Evolutionary conservation across 495 filamentous ascomycete species (phyloP).

Genomic region (Lasiosphaeris hirsuta): DNA sequence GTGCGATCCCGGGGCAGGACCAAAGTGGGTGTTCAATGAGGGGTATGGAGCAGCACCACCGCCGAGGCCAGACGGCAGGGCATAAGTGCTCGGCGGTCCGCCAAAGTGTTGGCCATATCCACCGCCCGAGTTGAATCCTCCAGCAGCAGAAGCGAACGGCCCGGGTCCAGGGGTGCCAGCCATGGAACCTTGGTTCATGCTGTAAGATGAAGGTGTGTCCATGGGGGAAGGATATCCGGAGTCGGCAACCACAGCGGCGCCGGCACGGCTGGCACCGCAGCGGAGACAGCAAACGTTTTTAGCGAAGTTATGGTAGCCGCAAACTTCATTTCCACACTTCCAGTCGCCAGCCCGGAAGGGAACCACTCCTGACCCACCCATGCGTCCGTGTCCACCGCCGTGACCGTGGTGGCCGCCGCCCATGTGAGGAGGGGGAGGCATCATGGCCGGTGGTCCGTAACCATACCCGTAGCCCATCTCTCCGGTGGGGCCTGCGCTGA

Average conservation of each 20-base stretch:
- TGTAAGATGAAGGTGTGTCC: slow-evolving; percentile 77
- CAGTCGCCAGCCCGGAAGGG: slow-evolving; percentile 98
- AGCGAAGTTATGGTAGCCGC: slow-evolving; percentile 97
- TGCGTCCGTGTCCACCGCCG: slow-evolving; percentile 65
- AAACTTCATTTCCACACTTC: slow-evolving; percentile 98
- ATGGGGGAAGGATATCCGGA: slow-evolving; percentile 88
- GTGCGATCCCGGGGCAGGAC: slow-evolving; percentile 66
- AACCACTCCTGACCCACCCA: slow-evolving; percentile 82
- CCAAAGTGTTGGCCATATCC: slow-evolving; percentile 88
- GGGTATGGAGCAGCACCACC: slow-evolving; percentile 77
- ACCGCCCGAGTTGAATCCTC: slow-evolving; percentile 66
- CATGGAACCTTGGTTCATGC: slow-evolving; percentile 75
- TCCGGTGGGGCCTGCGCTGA: slow-evolving; percentile 68
- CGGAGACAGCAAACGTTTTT: slow-evolving; percentile 98
- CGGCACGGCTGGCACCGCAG: slow-evolving; percentile 90
- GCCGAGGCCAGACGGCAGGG: slow-evolving; percentile 83
- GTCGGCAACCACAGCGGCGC: slow-evolving; percentile 89
- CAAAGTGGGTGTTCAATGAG: slow-evolving; percentile 74
- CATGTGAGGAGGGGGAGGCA: slow-evolving; percentile 76
- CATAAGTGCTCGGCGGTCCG: slow-evolving; percentile 84
- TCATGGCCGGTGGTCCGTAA: slow-evolving; percentile 74
- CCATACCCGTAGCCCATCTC: slow-evolving; percentile 71
- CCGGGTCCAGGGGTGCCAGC: slow-evolving; percentile 79
- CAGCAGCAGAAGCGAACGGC: slow-evolving; percentile 67
- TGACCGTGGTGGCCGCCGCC: slow-evolving; percentile 71